These are phyloP conservation scores for Paracorniculantispora psalliotae DNA, from an alignment of 2,329 filamentous ascomycete species.

Conservation along the genomic window DNA sequence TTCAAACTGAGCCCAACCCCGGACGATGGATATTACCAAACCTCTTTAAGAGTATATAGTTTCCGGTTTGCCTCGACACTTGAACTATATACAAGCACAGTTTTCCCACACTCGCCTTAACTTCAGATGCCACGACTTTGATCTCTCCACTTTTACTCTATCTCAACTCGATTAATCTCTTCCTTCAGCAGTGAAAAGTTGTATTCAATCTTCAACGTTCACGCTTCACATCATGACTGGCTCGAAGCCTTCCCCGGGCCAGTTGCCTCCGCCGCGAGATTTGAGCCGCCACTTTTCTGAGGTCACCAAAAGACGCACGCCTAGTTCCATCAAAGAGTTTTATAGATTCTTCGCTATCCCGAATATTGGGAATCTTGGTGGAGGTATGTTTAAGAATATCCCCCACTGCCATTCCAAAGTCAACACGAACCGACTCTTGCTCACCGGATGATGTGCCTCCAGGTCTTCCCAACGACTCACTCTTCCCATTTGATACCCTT, in stretches of 20 bases:
- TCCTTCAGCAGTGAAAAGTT: neutral
- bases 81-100: neutral
- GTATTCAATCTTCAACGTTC: neutral
- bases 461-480: conserved; percentile 75
- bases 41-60: neutral
- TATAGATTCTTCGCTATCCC: conserved; percentile 77
- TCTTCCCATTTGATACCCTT: conserved; percentile 88
- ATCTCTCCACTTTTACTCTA: conserved; percentile 7
- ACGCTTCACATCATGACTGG: neutral
- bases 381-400: conserved; percentile 51
- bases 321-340: conserved; percentile 70
- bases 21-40: neutral
- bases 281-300: conserved; percentile 75
- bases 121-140: neutral
- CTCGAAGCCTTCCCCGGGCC: neutral
- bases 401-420: conserved; percentile 9
- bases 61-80: neutral
- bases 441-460: too few relatives aligned
- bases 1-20: neutral
- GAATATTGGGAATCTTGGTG: conserved; percentile 57
- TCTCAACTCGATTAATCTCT: neutral
- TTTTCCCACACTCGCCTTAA: neutral
- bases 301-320: conserved; percentile 57
- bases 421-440: too few relatives aligned
- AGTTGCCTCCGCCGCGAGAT: conserved; percentile 53